phyloP scores from a whole-genome alignment of 345 rosid species.

The Gossypium mustelinum region DNA sequence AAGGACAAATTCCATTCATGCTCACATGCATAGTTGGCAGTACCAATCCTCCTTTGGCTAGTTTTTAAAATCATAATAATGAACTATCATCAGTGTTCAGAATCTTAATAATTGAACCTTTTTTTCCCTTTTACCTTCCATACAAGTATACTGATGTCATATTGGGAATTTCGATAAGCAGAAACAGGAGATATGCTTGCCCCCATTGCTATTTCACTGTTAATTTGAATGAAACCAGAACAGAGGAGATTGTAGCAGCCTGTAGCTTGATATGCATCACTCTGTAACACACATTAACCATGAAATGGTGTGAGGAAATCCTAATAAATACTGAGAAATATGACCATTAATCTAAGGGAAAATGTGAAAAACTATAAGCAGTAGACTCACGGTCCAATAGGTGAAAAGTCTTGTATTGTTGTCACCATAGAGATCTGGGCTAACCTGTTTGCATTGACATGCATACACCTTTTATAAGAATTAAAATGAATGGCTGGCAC shows the following conservation, averaged over 20 bases:
- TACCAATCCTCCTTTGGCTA: not conserved
- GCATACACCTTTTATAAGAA: constrained; percentile 6
- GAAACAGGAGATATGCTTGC: constrained; percentile 96
- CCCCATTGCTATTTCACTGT: constrained; percentile 93
- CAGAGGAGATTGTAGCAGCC: constrained; percentile 98
- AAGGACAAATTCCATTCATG: constrained; percentile 27
- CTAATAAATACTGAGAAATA: not conserved
- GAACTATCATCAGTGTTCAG: not conserved
- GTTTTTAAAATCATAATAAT: not conserved
- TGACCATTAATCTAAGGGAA: not conserved
- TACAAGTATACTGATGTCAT: constrained; percentile 91
- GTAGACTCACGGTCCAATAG: constrained; percentile 88
- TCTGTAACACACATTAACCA: constrained; percentile 37
- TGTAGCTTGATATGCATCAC: constrained; percentile 98
- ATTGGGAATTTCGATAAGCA: constrained; percentile 73
- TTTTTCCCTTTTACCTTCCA: constrained; percentile 66
- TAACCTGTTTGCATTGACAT: constrained; percentile 50
- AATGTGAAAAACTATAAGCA: constrained; percentile 3
- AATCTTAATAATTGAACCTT: not conserved
- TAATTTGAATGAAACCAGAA: constrained; percentile 92
- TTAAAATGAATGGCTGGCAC: not conserved
- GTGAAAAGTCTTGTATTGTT: constrained; percentile 98
- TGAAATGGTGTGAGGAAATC: not conserved
- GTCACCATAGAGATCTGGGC: constrained; percentile 98
- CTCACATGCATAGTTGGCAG: constrained; percentile 26